These are phyloP conservation scores for Ophiosphaerella narmari DNA, from an alignment of 2,329 filamentous ascomycete species.

Conservation along the genomic window DNA sequence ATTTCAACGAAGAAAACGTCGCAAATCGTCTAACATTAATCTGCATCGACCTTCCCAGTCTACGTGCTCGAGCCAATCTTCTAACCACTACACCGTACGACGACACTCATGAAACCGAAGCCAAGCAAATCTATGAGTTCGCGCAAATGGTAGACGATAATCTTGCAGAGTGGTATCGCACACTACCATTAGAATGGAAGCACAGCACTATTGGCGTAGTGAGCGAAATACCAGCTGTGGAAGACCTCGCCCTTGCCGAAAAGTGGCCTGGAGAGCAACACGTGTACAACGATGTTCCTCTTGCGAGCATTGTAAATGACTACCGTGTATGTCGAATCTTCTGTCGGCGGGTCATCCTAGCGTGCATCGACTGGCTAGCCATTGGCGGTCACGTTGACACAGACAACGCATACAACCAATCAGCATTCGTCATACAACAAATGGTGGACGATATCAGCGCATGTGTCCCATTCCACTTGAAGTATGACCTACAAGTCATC, in stretches of 20 bases:
- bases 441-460: slow-evolving; percentile 48
- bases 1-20: slow-evolving; percentile 43
- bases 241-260: slow-evolving; percentile 34
- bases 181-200: slow-evolving; percentile 42
- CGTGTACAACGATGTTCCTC: slow-evolving; percentile 45
- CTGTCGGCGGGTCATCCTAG: slow-evolving; percentile 46
- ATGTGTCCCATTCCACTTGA: slow-evolving; percentile 47
- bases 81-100: slow-evolving; percentile 33
- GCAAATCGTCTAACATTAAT: slow-evolving; percentile 48
- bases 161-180: slow-evolving; percentile 44
- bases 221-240: slow-evolving; percentile 22
- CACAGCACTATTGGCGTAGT: slow-evolving; percentile 38
- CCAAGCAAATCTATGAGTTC: slow-evolving; percentile 38
- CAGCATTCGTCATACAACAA: slow-evolving; percentile 39
- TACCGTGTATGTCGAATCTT: slow-evolving; percentile 49
- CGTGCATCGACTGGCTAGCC: slow-evolving; percentile 38
- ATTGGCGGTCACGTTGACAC: slow-evolving; percentile 14
- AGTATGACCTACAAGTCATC: slow-evolving; percentile 43
- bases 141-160: slow-evolving; percentile 44
- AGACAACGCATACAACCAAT: slow-evolving; percentile 18
- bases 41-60: slow-evolving; percentile 46
- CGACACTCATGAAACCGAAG: slow-evolving; percentile 28
- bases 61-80: slow-evolving; percentile 40
- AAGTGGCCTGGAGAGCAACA: slow-evolving; percentile 48
- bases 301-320: slow-evolving; percentile 48